Evolutionary conservation across 2,329 filamentous ascomycete species (phyloP).

Genomic region (Alternaria conjuncta): DNA sequence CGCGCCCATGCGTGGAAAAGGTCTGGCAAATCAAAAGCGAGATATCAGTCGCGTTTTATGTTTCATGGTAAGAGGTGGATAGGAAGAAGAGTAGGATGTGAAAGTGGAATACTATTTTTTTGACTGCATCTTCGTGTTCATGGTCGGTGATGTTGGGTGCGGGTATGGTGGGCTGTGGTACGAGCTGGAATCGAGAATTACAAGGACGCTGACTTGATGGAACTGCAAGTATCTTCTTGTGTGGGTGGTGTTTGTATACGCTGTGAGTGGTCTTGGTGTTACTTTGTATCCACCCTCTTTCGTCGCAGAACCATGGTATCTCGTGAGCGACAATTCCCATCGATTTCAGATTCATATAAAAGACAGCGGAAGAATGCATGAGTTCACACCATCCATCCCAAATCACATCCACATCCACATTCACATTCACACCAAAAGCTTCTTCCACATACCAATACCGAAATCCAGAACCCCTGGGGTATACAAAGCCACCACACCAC

Average conservation of each 20-base stretch:
- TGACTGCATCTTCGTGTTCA: not conserved
- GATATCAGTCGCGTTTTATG: constrained; percentile 3
- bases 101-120: not conserved
- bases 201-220: not conserved
- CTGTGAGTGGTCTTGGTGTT: not conserved
- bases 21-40: constrained; percentile 2
- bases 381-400: not conserved
- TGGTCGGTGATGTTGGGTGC: not conserved
- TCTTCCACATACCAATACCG: too few relatives aligned
- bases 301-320: not conserved
- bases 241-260: not conserved
- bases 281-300: not conserved
- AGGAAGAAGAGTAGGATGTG: not conserved
- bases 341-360: not conserved
- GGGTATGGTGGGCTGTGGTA: not conserved
- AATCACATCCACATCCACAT: not conserved
- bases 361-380: not conserved
- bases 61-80: not conserved
- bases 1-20: too few relatives aligned
- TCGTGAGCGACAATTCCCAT: too few relatives aligned
- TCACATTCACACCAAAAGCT: not conserved
- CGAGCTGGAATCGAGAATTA: rapidly evolving
- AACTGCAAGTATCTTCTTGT: not conserved
- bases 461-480: not conserved
- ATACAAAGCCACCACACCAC: not conserved